A percentile compares a stretch with the other conserved stretches of the same genome.
Evolutionary conservation across 2,329 filamentous ascomycete genomes (phyloP).

Genomic region (Sporothrix sp.): DNA sequence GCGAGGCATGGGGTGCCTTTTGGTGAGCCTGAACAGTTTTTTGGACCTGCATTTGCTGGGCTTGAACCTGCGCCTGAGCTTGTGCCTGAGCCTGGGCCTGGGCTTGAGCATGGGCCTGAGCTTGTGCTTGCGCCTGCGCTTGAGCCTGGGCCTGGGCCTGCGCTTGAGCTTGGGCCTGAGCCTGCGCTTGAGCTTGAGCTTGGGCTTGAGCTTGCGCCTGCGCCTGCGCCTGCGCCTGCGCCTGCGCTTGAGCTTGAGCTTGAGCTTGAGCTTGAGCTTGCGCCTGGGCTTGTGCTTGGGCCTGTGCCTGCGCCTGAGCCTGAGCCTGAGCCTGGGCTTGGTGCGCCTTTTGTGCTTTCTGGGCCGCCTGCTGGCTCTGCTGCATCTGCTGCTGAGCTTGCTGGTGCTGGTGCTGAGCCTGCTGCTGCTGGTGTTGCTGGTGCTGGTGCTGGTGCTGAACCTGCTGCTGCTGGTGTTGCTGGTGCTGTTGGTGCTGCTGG

Average conservation of each 20-base stretch:
- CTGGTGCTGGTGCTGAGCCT: slow-evolving; percentile 22
- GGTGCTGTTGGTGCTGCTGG: slow-evolving; percentile 24
- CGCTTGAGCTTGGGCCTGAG: slow-evolving; percentile 19
- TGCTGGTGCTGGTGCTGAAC: slow-evolving; percentile 15
- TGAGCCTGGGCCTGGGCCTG: slow-evolving; percentile 28
- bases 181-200: slow-evolving; percentile 16
- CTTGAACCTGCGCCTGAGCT: slow-evolving; percentile 19
- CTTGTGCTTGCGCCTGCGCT: slow-evolving; percentile 20
- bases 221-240: slow-evolving; percentile 18
- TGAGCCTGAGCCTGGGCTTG: slow-evolving; percentile 19
- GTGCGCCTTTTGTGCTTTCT: slow-evolving; percentile 9
- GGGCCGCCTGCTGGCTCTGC: slow-evolving; percentile 21
- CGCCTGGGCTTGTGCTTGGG: slow-evolving; percentile 21
- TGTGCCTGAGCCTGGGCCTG: slow-evolving; percentile 21
- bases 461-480: slow-evolving; percentile 17
- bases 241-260: slow-evolving; percentile 17
- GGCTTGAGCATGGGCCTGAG: slow-evolving; percentile 17
- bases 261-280: slow-evolving; percentile 27
- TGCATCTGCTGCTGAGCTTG: slow-evolving; percentile 23
- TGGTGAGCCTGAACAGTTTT: slow-evolving; percentile 28
- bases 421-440: slow-evolving; percentile 16
- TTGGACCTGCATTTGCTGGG: slow-evolving; percentile 27
- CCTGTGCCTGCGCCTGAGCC: slow-evolving; percentile 15
- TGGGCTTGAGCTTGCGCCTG: slow-evolving; percentile 20
- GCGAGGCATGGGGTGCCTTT: slow-evolving; percentile 20